A percentile compares a stretch with the other conserved stretches of the same genome.
Evolutionary conservation across 768 basidiomycete genomes (phyloP).

Genomic region (Russula sp.): DNA sequence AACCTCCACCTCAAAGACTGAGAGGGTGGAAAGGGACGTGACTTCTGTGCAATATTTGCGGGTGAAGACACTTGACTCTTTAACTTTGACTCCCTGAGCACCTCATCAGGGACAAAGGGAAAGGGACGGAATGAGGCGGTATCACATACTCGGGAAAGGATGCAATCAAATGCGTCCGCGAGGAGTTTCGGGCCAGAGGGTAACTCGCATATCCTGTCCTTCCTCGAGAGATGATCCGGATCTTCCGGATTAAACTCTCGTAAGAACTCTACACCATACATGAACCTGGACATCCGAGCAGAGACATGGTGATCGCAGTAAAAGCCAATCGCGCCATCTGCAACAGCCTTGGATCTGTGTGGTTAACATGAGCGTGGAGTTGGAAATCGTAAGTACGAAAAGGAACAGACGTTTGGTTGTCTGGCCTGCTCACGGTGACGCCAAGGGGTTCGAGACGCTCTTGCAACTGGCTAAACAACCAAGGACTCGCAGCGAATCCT

Average conservation of each 20-base stretch:
- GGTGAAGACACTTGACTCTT: slow-evolving; percentile 75
- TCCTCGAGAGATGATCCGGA: slow-evolving; percentile 58
- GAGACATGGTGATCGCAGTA: slow-evolving; percentile 83
- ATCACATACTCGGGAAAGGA: slow-evolving; percentile 55
- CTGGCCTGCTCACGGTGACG: slow-evolving; percentile 66
- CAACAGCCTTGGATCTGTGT: slow-evolving; percentile 73
- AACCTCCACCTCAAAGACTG: slow-evolving; percentile 78
- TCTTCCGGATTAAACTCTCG: slow-evolving; percentile 60
- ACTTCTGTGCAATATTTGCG: slow-evolving; percentile 80
- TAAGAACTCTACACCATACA: slow-evolving; percentile 79
- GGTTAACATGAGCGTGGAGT: slow-evolving; percentile 6
- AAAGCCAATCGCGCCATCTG: slow-evolving; percentile 79
- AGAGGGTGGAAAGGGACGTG: slow-evolving; percentile 66
- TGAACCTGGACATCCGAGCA: slow-evolving; percentile 68
- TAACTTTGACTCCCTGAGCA: slow-evolving; percentile 60
- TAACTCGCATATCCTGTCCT: slow-evolving; percentile 62
- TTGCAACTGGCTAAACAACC: slow-evolving; percentile 72
- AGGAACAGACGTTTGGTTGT: slow-evolving; percentile 63
- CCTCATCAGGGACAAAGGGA: slow-evolving; percentile 3
- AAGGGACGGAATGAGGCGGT: slow-evolving; percentile 1
- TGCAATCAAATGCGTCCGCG: slow-evolving; percentile 79
- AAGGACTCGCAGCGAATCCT: slow-evolving; percentile 78
- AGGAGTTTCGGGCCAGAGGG: slow-evolving; percentile 74
- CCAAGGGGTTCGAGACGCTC: slow-evolving; percentile 51
- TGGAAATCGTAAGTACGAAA: neutral